A percentile compares a stretch with the other conserved stretches of the same genome.
phyloP scores from a whole-genome alignment of 768 basidiomycete genomes.

The Rhizopogon sp. region DNA sequence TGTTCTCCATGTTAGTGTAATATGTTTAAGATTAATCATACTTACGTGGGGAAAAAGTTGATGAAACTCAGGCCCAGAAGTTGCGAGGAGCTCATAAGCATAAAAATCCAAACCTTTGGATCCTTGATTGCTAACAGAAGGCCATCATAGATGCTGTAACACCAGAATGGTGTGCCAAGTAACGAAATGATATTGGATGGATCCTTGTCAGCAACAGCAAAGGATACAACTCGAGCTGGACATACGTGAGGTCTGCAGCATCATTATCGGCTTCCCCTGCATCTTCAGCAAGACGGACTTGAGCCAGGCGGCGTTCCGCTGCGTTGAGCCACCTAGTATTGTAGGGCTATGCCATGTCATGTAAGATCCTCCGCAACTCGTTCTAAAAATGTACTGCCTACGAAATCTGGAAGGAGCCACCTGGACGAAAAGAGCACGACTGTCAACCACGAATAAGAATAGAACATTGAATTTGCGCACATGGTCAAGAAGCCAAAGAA shows the following conservation, averaged over 20 bases:
- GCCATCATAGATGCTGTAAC: constrained; percentile 41
- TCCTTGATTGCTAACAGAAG: constrained; percentile 54
- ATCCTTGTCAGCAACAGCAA: neutral
- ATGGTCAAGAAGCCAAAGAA: constrained; percentile 49
- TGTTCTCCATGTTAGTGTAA: neutral
- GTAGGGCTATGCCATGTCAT: constrained; percentile 36
- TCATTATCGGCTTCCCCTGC: constrained; percentile 64
- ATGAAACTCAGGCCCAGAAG: constrained; percentile 54
- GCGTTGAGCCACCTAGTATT: constrained; percentile 59
- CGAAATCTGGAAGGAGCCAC: constrained; percentile 56
- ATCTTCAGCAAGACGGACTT: constrained; percentile 65
- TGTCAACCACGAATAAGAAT: neutral
- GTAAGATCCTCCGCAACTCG: neutral
- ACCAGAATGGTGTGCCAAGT: neutral
- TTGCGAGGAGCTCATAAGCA: constrained; percentile 45
- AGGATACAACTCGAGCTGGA: neutral
- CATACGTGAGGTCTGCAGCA: constrained; percentile 10
- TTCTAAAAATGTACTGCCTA: constrained; percentile 23
- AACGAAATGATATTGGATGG: neutral
- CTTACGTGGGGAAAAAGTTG: constrained; percentile 54
- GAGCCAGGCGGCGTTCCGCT: constrained; percentile 51
- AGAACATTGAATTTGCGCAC: constrained; percentile 22
- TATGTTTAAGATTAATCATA: neutral
- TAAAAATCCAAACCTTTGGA: constrained; percentile 48
- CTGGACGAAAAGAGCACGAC: constrained; percentile 24